Evolutionary conservation across 2,329 filamentous ascomycete genomes (phyloP), one percentile per base, ranked within the genome.

Genomic region (Pestalotiopsis sp.): DNA sequence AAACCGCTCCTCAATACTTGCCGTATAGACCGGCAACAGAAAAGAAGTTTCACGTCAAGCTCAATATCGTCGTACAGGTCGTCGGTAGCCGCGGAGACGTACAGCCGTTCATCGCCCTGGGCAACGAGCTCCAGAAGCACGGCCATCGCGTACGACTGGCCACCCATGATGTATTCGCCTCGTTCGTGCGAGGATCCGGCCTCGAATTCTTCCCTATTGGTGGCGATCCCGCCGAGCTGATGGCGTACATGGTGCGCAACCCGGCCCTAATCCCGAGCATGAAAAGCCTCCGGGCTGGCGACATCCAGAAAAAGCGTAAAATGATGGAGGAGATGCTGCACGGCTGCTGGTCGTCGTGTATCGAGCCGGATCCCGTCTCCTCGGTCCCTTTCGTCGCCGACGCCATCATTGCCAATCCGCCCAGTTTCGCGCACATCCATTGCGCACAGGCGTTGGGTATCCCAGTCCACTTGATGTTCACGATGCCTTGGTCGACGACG

Each of bases 381-480:
- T 77, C 77, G 12, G 83, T 82, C 66, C 93, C 93, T 0, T 97
- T 97, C 76, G 90, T 97, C 52, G 94, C 94, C 0, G 94, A 94
- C 79, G 91, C 88, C 65, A 94, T 94, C 72, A 93, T 94, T 73
- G 92, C 92, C 2, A 94, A 94, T 69, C 92, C 92, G 2, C 92
- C 92, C 0, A 92, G 90, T 74, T 94, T 94, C 79, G 92, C 91
- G 0, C 92, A 94, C 74, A 84, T 94, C 3, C 92, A 94, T 74
- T 87, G 91, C 69, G 92, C 92, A 0, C 91, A 94, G 79, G 92
- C 92, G 78, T 79, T 94, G 74, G 91, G 91, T 0, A 89, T 94
- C 64, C 92, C 92, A 0, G 76, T 94, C 11, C 92, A 94, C 74
- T 89, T 97, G 79, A 97, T 97, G 93, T 97, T 97, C 81, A 97